A percentile compares a stretch with the other conserved stretches of the same genome.
Evolutionary conservation across 345 rosid species (phyloP).

Genomic region (Raphanus sativus): DNA sequence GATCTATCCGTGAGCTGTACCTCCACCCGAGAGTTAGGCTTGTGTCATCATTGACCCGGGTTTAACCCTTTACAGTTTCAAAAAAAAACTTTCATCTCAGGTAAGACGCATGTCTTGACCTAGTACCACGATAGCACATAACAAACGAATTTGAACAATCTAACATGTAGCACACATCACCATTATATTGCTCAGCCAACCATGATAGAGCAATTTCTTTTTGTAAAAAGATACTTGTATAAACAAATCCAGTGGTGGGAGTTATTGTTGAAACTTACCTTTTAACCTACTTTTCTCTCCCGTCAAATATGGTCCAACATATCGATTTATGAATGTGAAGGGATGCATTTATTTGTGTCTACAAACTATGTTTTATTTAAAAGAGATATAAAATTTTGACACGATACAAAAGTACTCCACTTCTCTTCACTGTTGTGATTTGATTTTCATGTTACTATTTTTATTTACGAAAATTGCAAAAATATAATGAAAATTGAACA

Average conservation of each 20-base stretch:
- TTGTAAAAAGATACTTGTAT: not conserved
- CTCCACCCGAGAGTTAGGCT: too few species aligned
- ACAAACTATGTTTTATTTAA: not conserved
- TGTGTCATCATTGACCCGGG: too few species aligned
- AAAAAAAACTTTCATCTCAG: too few species aligned
- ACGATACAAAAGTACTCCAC: not conserved
- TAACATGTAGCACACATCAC: not conserved
- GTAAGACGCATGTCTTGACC: too few species aligned
- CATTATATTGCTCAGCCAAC: not conserved
- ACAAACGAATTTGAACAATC: not conserved
- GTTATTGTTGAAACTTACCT: slow-evolving; percentile 7
- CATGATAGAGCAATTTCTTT: not conserved
- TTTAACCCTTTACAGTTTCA: too few species aligned
- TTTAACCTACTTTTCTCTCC: not conserved
- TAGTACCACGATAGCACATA: too few species aligned
- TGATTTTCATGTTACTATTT: too few species aligned
- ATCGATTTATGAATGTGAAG: not conserved
- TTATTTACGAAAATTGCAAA: too few species aligned
- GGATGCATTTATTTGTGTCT: not conserved
- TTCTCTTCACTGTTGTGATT: not conserved
- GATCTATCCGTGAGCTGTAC: too few species aligned
- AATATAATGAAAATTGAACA: too few species aligned
- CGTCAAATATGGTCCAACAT: not conserved
- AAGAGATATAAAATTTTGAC: not conserved
- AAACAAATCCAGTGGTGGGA: not conserved